These are phyloP conservation scores for Mycena pura DNA, from an alignment of 768 basidiomycete genomes.

Conservation along the genomic window DNA sequence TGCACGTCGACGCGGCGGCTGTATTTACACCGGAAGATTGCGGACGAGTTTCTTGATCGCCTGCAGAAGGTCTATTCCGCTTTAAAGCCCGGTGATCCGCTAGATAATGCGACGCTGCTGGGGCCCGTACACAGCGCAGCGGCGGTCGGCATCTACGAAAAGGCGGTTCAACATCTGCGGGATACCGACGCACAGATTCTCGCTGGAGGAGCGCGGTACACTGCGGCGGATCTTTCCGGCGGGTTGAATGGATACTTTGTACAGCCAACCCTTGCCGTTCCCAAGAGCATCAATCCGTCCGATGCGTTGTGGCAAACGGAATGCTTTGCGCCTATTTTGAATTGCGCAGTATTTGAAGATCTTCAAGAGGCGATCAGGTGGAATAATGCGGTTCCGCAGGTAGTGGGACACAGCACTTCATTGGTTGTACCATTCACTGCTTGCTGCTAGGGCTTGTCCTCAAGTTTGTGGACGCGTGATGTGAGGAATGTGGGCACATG, in stretches of 20 bases:
- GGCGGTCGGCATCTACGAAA: slow-evolving; percentile 70
- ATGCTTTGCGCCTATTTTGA: slow-evolving; percentile 89
- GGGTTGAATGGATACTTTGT: slow-evolving; percentile 86
- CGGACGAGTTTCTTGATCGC: slow-evolving; percentile 74
- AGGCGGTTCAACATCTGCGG: slow-evolving; percentile 66
- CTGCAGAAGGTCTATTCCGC: slow-evolving; percentile 77
- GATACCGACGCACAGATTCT: slow-evolving; percentile 78
- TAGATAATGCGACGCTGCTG: slow-evolving; percentile 72
- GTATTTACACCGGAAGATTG: slow-evolving; percentile 84
- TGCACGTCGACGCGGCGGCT: slow-evolving; percentile 94
- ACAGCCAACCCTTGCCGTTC: slow-evolving; percentile 82
- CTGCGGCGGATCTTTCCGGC: slow-evolving; percentile 31
- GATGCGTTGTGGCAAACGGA: slow-evolving; percentile 78
- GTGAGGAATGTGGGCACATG: slow-evolving; percentile 86
- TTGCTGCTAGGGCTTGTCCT: slow-evolving; percentile 73
- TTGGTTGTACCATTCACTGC: slow-evolving; percentile 14
- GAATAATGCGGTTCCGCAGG: slow-evolving; percentile 90
- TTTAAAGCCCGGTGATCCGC: slow-evolving; percentile 85
- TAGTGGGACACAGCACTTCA: slow-evolving; percentile 29
- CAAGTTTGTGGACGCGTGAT: slow-evolving; percentile 90
- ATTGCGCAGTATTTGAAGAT: slow-evolving; percentile 85
- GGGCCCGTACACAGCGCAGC: slow-evolving; percentile 84
- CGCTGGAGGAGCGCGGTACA: slow-evolving; percentile 69
- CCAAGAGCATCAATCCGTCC: slow-evolving; percentile 57
- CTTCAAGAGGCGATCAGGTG: slow-evolving; percentile 86